A percentile compares a stretch with the other conserved stretches of the same genome.
Evolutionary conservation across 2,329 filamentous ascomycete genomes (phyloP).

Genomic region (Fusarium protoensiforme): DNA sequence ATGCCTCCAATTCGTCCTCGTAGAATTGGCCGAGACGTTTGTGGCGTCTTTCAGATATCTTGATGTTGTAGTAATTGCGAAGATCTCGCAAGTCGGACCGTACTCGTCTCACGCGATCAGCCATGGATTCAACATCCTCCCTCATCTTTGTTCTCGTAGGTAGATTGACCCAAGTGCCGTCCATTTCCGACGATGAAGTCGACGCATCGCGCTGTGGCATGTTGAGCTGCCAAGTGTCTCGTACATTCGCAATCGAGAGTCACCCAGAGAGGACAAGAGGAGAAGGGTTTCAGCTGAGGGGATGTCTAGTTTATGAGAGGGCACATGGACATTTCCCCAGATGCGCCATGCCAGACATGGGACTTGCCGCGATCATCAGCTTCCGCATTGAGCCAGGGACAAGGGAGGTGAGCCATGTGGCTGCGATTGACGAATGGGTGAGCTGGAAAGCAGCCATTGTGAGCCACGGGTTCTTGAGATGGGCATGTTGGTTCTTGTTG

Average conservation of each 20-base stretch:
- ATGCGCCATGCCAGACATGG: slow-evolving; percentile 2
- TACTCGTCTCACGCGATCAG: slow-evolving; percentile 57
- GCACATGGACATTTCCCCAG: slow-evolving; percentile 1
- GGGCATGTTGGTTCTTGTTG: neutral
- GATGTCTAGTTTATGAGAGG: slow-evolving; percentile 11
- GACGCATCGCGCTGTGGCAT: slow-evolving; percentile 9
- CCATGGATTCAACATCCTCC: slow-evolving; percentile 45
- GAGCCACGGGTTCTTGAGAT: neutral
- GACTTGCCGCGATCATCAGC: slow-evolving; percentile 9
- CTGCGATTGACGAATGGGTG: neutral
- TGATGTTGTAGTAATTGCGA: slow-evolving; percentile 60
- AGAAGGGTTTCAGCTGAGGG: slow-evolving; percentile 9
- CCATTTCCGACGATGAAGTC: slow-evolving; percentile 15
- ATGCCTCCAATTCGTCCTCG: slow-evolving; percentile 50
- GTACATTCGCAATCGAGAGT: neutral
- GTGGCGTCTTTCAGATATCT: slow-evolving; percentile 54
- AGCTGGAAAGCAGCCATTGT: neutral
- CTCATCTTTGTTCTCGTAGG: neutral
- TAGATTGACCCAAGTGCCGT: slow-evolving; percentile 14
- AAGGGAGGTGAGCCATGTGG: neutral
- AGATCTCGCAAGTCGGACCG: slow-evolving; percentile 59
- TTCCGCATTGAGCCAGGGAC: neutral
- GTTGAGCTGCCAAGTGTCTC: neutral
- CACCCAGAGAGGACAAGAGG: neutral
- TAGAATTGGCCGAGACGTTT: slow-evolving; percentile 55